phyloP scores from a whole-genome alignment of 176 grass and related monocot species.

The Cocos nucifera region DNA sequence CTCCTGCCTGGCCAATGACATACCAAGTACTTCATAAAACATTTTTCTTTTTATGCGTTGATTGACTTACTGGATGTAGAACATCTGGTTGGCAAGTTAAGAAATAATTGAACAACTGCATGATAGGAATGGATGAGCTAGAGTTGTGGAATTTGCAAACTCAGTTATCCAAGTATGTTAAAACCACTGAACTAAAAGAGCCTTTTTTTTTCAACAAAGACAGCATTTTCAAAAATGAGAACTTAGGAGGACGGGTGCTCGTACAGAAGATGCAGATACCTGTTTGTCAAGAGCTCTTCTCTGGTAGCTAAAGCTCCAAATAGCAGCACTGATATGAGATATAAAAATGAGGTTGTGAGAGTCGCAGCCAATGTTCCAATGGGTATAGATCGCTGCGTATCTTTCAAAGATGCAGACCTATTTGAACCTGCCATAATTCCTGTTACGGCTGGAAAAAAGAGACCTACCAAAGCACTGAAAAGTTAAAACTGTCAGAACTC shows the following conservation, averaged over 20 bases:
- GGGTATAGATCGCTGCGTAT: conserved; percentile 96
- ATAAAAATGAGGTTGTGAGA: conserved; percentile 74
- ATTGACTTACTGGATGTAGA: too few relatives aligned
- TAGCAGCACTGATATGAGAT: conserved; percentile 73
- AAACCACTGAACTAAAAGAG: too few relatives aligned
- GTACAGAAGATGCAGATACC: conserved; percentile 31
- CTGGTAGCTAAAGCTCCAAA: conserved; percentile 89
- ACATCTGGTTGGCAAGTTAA: not conserved
- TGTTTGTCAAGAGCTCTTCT: conserved; percentile 90
- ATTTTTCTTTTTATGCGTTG: too few relatives aligned
- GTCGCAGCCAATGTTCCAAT: conserved; percentile 82
- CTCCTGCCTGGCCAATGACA: too few relatives aligned
- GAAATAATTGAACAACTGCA: not conserved
- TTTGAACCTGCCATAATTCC: conserved; percentile 99
- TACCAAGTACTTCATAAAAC: too few relatives aligned
- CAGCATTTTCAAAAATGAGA: not conserved
- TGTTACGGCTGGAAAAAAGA: conserved; percentile 96
- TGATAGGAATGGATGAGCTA: not conserved
- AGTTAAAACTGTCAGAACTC: conserved; percentile 15
- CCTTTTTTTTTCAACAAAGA: not conserved
- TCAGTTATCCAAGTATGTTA: too few relatives aligned
- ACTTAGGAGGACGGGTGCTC: not conserved
- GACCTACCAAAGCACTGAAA: conserved; percentile 91
- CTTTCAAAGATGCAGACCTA: conserved; percentile 86
- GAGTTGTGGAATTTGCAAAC: too few relatives aligned